These are phyloP conservation scores for Ascoidea tarda DNA, from an alignment of 805 yeast species.

Conservation along the genomic window DNA sequence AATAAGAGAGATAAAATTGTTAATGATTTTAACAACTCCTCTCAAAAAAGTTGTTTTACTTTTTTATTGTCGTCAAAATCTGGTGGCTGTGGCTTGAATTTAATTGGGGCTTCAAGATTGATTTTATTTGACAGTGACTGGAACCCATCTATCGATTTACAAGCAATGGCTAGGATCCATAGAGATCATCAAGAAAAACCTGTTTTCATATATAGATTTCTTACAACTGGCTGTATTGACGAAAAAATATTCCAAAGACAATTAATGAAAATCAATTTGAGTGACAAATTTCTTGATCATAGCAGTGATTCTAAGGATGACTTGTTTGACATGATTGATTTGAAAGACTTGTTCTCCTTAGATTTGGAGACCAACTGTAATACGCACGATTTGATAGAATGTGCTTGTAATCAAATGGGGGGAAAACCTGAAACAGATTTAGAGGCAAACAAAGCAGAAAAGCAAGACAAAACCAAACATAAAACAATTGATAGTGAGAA, in stretches of 20 bases:
- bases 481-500: neutral
- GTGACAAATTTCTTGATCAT: constrained; percentile 46
- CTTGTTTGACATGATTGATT: constrained; percentile 53
- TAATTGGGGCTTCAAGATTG: constrained; percentile 70
- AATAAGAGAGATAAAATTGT: constrained; percentile 54
- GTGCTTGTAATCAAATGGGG: constrained; percentile 47
- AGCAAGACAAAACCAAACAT: too few relatives aligned
- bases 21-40: constrained; percentile 43
- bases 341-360: constrained; percentile 63
- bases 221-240: constrained; percentile 85
- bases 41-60: constrained; percentile 29
- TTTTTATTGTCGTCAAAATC: constrained; percentile 79
- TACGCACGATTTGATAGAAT: constrained; percentile 66
- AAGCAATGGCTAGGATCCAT: constrained; percentile 92
- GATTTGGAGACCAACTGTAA: constrained; percentile 35
- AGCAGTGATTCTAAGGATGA: constrained; percentile 35
- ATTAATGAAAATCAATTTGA: constrained; percentile 65
- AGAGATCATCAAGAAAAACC: constrained; percentile 82
- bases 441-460: too few relatives aligned
- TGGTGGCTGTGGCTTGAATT: constrained; percentile 87
- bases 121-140: constrained; percentile 88
- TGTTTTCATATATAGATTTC: constrained; percentile 66
- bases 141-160: constrained; percentile 89
- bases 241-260: constrained; percentile 92
- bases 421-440: constrained; percentile 8